phyloP scores from a whole-genome alignment of 768 basidiomycete genomes.

The Leccinum disarticulatum region DNA sequence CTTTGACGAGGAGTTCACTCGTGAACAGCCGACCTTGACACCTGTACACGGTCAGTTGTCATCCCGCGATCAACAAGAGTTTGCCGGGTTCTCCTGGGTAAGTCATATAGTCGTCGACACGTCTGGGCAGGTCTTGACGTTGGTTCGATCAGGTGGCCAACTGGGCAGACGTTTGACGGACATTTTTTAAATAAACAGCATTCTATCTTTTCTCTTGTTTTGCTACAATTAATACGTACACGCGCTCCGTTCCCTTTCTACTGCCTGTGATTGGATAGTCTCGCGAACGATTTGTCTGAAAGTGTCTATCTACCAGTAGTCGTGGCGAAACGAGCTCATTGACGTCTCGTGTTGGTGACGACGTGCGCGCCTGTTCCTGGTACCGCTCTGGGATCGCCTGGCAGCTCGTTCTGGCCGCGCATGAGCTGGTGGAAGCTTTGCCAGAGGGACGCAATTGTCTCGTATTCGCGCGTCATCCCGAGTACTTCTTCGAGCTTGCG shows the following conservation, averaged over 20 bases:
- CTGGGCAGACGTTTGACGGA: slow-evolving; percentile 57
- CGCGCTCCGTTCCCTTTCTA: slow-evolving; percentile 24
- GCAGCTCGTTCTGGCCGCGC: slow-evolving; percentile 46
- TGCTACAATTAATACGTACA: slow-evolving; percentile 36
- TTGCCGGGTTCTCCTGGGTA: slow-evolving; percentile 97
- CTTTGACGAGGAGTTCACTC: slow-evolving; percentile 97
- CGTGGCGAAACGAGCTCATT: slow-evolving; percentile 8
- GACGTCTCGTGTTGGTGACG: slow-evolving; percentile 37
- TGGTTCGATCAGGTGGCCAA: slow-evolving; percentile 34
- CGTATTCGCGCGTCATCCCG: slow-evolving; percentile 91
- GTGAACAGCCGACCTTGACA: slow-evolving; percentile 94
- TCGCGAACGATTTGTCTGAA: slow-evolving; percentile 25
- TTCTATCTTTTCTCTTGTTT: slow-evolving; percentile 31
- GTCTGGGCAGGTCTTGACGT: not conserved
- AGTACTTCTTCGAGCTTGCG: slow-evolving; percentile 90
- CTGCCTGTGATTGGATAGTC: slow-evolving; percentile 42
- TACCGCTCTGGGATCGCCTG: slow-evolving; percentile 33
- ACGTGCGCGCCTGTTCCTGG: slow-evolving; percentile 77
- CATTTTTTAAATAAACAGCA: slow-evolving; percentile 19
- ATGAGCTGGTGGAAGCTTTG: slow-evolving; percentile 77
- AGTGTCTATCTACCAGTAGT: slow-evolving; percentile 10
- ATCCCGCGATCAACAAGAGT: slow-evolving; percentile 88
- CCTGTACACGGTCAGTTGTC: slow-evolving; percentile 95
- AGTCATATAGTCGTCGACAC: slow-evolving; percentile 1
- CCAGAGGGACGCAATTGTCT: slow-evolving; percentile 86